A percentile compares a stretch with the other conserved stretches of the same genome.
These are phyloP conservation scores for Plasmodium knowlesi DNA, from an alignment of 169 alveolate species.

Conservation along the genomic window DNA sequence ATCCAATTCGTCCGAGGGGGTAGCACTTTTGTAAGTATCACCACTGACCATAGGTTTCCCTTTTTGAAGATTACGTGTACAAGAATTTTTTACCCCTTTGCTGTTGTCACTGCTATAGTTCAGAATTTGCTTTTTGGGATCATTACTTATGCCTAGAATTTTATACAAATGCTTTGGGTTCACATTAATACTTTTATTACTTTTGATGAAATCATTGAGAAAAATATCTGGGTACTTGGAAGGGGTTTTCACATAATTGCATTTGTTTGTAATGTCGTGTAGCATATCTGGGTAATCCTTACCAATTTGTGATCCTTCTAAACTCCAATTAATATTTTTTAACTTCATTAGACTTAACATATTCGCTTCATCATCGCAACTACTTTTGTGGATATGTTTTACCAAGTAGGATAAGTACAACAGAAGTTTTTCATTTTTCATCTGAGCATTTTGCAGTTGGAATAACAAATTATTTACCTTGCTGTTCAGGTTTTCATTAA, in stretches of 20 bases:
- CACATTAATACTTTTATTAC: neutral
- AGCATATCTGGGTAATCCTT: neutral
- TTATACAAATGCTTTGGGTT: neutral
- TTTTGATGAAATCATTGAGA: neutral
- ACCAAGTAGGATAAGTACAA: constrained; percentile 41
- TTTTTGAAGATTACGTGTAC: neutral
- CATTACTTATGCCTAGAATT: neutral
- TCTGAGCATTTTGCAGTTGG: constrained; percentile 64
- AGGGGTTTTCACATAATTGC: neutral
- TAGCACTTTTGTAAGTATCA: neutral
- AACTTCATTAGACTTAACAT: constrained; percentile 16
- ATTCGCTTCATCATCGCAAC: neutral
- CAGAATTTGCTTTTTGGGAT: neutral
- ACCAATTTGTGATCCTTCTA: neutral
- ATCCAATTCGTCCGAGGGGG: neutral
- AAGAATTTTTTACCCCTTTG: neutral
- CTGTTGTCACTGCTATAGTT: neutral
- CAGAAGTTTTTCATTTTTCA: constrained; percentile 63
- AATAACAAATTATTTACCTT: constrained; percentile 45
- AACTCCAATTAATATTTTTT: constrained; percentile 1
- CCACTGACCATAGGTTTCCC: neutral
- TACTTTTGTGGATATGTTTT: constrained; percentile 21
- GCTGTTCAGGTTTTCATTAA: constrained; percentile 48
- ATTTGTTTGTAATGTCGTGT: constrained; percentile 5
- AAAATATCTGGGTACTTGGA: neutral